phyloP scores from a whole-genome alignment of 495 filamentous ascomycete species.

The Trichoderma virens region DNA sequence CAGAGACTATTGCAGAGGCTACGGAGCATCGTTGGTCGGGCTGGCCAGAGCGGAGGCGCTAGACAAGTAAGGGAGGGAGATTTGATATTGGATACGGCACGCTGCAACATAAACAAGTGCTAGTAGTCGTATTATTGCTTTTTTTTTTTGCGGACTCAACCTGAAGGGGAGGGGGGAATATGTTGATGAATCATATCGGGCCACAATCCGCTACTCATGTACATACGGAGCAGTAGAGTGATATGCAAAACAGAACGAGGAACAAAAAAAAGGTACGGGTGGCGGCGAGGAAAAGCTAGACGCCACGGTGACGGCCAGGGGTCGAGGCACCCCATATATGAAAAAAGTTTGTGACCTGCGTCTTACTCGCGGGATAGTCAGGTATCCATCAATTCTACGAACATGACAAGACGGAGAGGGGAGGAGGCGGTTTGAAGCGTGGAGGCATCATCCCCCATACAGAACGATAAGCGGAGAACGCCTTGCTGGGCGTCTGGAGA shows the following conservation, averaged over 20 bases:
- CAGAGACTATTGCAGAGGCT: background rate
- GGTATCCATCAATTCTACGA: no score
- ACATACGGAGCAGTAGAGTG: no score
- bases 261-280: conserved; percentile 1
- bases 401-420: no score
- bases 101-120: no score
- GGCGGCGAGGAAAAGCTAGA: background rate
- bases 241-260: no score
- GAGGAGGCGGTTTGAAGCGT: no score
- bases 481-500: no score
- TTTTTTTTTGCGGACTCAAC: no score
- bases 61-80: background rate
- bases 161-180: no score
- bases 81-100: background rate
- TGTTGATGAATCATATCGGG: background rate
- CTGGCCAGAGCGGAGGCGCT: background rate
- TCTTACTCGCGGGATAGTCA: background rate
- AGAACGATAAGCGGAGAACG: background rate
- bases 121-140: no score
- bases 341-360: background rate
- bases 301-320: background rate
- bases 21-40: background rate
- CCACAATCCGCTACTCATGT: no score
- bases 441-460: background rate
- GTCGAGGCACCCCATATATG: background rate